Evolutionary conservation across 495 filamentous ascomycete species (phyloP), one percentile per base, ranked within the genome.

Genomic region (Pseudevernia furfuracea): DNA sequence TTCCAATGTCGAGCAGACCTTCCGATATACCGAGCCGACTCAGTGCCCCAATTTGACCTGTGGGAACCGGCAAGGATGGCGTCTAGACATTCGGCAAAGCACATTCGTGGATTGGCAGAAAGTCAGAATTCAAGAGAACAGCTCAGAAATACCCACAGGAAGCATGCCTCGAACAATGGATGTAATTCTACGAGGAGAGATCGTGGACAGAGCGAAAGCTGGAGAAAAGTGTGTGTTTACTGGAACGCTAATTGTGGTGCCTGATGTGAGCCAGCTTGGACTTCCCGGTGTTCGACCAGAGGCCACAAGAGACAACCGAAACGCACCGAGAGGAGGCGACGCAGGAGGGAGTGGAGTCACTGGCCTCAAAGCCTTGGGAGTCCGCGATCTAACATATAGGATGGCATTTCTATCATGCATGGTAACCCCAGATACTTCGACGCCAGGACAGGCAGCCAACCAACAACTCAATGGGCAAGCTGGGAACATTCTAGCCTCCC

Each of bases 91-190:
- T 72, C 84, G 91, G 53, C 94, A 96, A 74, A 96, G 92, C 72
- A 96, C 92, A 4, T 99, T 99, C 71, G 89, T 97, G 28, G 94
- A 99, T 75, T 99, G 94, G 94, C 94, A 99, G 68, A 97, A 97
- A 73, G 89, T 97, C 30, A 86, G 95, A 59, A 88, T 97, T 38
- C 94, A 99, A 74, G 94, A 99, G 76, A 97, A 96, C 73, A 94
- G 90, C 60, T 92, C 92, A 23, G 94, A 99, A 74, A 99, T 99
- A 57, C 94, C 94, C 0, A 99, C 94, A 2, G 94, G 94, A 48
- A 96, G 91, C 75, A 99, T 99, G 94, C 94, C 94, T 5, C 85
- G 94, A 49, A 99, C 94, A 7, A 91, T 99, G 85, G 94, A 99
- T 69, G 86, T 99, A 30, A 96, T 99, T 68, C 77, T 99, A n/a